Conservation (phyloP, 106 monocot species). For the Dioscorea zingiberensis region DNA sequence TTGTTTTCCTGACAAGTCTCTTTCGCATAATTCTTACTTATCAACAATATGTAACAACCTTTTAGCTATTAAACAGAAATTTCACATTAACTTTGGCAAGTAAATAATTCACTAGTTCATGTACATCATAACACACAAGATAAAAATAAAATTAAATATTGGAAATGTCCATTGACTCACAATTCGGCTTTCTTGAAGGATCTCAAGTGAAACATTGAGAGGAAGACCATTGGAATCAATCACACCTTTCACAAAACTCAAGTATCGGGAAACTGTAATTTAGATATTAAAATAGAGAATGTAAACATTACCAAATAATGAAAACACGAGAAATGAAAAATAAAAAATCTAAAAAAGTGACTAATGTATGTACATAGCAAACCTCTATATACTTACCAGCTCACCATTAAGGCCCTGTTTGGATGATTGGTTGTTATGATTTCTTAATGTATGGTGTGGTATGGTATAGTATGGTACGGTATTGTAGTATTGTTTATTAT, state of each 20-base stretch:
- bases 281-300: background rate
- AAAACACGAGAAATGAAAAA: background rate
- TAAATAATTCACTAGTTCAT: too few species aligned
- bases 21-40: conserved; percentile 98
- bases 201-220: conserved; percentile 97
- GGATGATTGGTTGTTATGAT: too few species aligned
- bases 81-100: too few species aligned
- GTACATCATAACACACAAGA: too few species aligned
- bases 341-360: background rate
- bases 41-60: background rate
- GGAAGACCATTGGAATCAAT: conserved; percentile 98
- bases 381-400: conserved; percentile 43
- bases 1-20: conserved; percentile 95
- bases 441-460: too few species aligned
- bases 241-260: conserved; percentile 97
- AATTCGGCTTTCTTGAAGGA: conserved; percentile 98
- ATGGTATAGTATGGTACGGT: too few species aligned
- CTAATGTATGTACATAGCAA: background rate
- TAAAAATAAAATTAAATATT: too few species aligned
- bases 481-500: too few species aligned
- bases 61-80: too few species aligned
- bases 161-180: conserved; percentile 34
- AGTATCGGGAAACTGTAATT: conserved; percentile 80
- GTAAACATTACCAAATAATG: background rate
- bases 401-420: too few species aligned